Base-by-base conservation (phyloP, 2,329 filamentous ascomycete genomes). In the Pseudocercospora fijiensis region DNA sequence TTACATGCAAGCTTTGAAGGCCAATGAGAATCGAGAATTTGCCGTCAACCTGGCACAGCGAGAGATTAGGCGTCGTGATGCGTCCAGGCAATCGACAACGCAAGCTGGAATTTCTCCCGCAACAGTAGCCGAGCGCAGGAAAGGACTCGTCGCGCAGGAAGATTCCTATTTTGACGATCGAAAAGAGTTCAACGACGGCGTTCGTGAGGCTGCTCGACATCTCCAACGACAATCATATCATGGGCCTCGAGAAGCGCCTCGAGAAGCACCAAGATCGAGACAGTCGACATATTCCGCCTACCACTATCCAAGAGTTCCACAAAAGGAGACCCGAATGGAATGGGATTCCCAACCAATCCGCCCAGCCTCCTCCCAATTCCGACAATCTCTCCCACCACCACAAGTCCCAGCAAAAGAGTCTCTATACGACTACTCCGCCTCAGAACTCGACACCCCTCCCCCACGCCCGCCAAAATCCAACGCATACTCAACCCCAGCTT, bases 11-110 rank as follows among this genome's bases (percentile, higher is more conserved):
- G 58, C 73, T 3, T 78, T 96, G 13, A 87, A 90, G 71, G 89
- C 89, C 0, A 84, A 83, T 1, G 86, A 92, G 62, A 83, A 96
- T 66, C 85, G 87, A 66, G 88, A 93, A 10, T 78, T 96, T 52
- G 92, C 92, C 0, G 87, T 96, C 6, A 85, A 89, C 67, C 76
- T 96, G 28, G 91, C 91, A 0, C 87, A 88, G 66, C 85, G 85
- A 61, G 91, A 96, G 76, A 84, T 92, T 62, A 81, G 79, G 61
- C 83, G 90, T 47, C 83, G 91, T 68, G 88, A 90, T 70, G 86
- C 84, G 13, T 83, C 81, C 47, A 82, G 86, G 49, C 69, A 69
- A 61, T 71, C 70, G 37, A 76, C 72, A 26, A 82, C 84, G 30
- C 83, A 86, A 68, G 82, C 85, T 26, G 86, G 84, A 0, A 79